These are phyloP conservation scores for Emericellopsis cladophorae DNA, from an alignment of 2,329 filamentous ascomycete species.

Conservation along the genomic window DNA sequence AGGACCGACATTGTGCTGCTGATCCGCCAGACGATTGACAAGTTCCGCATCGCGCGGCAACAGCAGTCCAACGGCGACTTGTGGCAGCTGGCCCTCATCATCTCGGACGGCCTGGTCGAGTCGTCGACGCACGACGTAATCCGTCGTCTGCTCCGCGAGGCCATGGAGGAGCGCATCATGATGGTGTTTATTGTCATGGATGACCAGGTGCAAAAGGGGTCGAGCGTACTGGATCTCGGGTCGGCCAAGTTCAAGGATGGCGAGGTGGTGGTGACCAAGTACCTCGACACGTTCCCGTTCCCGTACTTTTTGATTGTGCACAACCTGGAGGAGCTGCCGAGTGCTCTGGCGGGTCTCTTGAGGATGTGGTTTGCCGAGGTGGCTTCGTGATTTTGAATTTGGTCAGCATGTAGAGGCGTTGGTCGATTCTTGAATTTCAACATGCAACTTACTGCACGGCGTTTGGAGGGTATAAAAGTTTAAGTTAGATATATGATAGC, in stretches of 20 bases:
- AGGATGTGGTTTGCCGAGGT: conserved; percentile 90
- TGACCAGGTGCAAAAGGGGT: conserved; percentile 32
- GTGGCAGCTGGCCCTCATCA: conserved; percentile 89
- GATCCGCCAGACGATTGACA: conserved; percentile 62
- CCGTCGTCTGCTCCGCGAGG: conserved; percentile 69
- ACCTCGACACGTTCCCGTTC: conserved; percentile 94
- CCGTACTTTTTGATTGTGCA: conserved; percentile 93
- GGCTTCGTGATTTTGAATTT: conserved; percentile 8
- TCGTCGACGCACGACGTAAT: conserved; percentile 70
- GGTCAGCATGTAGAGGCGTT: too few relatives aligned
- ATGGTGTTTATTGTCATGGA: conserved; percentile 97
- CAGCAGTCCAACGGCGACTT: conserved; percentile 53
- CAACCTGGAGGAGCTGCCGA: conserved; percentile 80
- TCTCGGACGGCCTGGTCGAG: conserved; percentile 89
- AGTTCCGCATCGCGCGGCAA: conserved; percentile 66
- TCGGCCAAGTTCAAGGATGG: conserved; percentile 68
- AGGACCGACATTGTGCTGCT: conserved; percentile 77
- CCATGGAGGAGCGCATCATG: conserved; percentile 91
- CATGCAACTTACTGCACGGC: conserved; percentile 2
- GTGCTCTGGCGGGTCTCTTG: conserved; percentile 74
- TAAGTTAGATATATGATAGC: too few relatives aligned
- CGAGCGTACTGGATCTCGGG: conserved; percentile 77
- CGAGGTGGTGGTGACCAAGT: conserved; percentile 72
- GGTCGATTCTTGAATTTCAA: neutral
- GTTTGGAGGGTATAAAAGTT: too few relatives aligned